Evolutionary conservation across 148 eudicot species (phyloP), one percentile per base, ranked within the genome.

Genomic region (Fallopia convolvulus): DNA sequence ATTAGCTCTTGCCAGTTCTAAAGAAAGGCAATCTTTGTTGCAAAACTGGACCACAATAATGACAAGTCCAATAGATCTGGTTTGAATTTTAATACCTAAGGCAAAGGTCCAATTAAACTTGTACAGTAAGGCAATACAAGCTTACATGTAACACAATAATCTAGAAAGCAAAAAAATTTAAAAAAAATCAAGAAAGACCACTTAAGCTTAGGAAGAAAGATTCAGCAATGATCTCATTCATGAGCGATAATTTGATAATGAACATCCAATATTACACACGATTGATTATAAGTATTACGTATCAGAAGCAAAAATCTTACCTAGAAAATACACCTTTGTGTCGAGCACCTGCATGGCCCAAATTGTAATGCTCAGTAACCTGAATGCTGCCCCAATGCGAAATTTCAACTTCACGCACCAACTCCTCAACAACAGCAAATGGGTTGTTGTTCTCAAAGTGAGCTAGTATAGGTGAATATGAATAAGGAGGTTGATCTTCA

Each of bases 301-400:
- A 13, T 68, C 20, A 68, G 42, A 68, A 63, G 20, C 44, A 49
- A 42, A 49, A 48, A 81, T 46, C 87, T 50, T 71, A 95, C 99
- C 99, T 93, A 81, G 99, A 95, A 86, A 95, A 95, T 72, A 84
- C 90, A 74, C 99, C 99, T 88, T 90, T 95, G 72, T 93, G 93
- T 70, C 86, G 86, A 76, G 99, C 99, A 80, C 99, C 99, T 70
- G 83, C 93, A 88, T 95, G 93, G 82, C 81, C 92, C 84, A 95
- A 79, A 74, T 78, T 89, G 84, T 93, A 95, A 76, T 84, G 89
- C 79, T 95, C 99, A 18, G 87, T 93, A 23, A 95, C 85, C 81
- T 90, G 98, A 63, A 95, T 47, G 82, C 89, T 95, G 26, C 99
- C 98, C 98, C 99, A 93, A 41, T 95, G 99, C 83, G 99, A 95